A percentile compares a stretch with the other conserved stretches of the same genome.
These are phyloP conservation scores for Apiospora hydei DNA, from an alignment of 2,329 filamentous ascomycete species.

Conservation along the genomic window DNA sequence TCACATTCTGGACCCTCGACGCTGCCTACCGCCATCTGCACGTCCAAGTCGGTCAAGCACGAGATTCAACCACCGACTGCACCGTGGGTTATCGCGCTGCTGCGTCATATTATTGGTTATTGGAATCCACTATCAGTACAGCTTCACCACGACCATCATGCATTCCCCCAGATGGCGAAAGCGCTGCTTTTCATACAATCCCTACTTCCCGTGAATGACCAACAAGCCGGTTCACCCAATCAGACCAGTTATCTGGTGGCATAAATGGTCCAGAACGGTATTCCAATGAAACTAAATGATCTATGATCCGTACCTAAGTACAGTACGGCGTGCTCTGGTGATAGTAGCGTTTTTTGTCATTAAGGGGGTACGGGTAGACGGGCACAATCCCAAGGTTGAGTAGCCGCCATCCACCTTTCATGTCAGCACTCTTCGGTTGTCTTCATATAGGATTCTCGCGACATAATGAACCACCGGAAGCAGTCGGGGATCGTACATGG, in stretches of 20 bases:
- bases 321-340: no score
- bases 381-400: background rate
- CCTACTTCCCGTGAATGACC: no score
- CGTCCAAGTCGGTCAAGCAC: background rate
- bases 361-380: background rate
- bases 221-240: no score
- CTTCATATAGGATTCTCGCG: background rate
- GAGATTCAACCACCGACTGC: background rate
- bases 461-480: background rate
- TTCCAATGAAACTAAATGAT: no score
- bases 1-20: constrained; percentile 4
- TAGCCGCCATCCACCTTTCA: background rate
- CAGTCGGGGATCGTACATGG: background rate
- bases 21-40: background rate
- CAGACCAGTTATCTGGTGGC: no score
- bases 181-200: no score
- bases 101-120: constrained; percentile 6
- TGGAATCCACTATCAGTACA: background rate
- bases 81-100: background rate
- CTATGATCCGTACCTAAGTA: no score
- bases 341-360: no score
- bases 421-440: no score
- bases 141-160: background rate
- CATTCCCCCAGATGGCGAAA: no score
- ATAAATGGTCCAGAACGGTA: no score